Conservation (phyloP, 2,329 filamentous ascomycete species). For the Ophiostoma montium region DNA sequence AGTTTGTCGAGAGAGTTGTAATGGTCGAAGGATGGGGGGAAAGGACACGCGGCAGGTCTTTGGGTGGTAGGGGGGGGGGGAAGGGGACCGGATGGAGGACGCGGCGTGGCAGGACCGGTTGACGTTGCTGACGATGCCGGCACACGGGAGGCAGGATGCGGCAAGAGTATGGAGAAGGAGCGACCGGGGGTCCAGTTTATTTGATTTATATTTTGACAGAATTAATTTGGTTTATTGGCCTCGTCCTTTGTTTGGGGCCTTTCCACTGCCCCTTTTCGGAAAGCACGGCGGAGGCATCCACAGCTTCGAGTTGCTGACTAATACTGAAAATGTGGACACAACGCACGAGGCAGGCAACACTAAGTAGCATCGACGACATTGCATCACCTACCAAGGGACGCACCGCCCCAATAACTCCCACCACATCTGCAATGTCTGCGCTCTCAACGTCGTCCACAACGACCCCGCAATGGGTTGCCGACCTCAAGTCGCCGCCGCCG, state of each 20-base stretch:
- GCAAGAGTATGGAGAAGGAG: too few relatives aligned
- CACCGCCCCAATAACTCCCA: too few relatives aligned
- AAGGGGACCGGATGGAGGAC: not conserved
- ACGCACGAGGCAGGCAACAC: too few relatives aligned
- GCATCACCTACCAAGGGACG: too few relatives aligned
- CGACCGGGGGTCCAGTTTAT: not conserved
- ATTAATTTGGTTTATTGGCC: too few relatives aligned
- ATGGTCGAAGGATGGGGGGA: too few relatives aligned
- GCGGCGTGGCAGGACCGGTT: not conserved
- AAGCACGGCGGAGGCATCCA: not conserved
- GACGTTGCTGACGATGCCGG: not conserved
- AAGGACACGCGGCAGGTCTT: too few relatives aligned
- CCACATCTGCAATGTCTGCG: slow-evolving; percentile 16
- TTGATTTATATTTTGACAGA: not conserved
- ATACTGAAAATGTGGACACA: too few relatives aligned
- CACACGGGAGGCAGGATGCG: not conserved
- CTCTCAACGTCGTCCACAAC: slow-evolving; percentile 10
- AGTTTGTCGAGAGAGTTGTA: too few relatives aligned
- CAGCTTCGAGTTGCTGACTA: too few relatives aligned
- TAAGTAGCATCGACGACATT: too few relatives aligned
- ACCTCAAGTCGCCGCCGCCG: slow-evolving; percentile 58
- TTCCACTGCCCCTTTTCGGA: not conserved
- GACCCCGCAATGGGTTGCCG: slow-evolving; percentile 66
- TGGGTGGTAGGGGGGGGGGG: not conserved
- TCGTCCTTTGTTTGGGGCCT: not conserved